Evolutionary conservation across 768 basidiomycete species (phyloP).

Genomic region (Dendrothele bispora): DNA sequence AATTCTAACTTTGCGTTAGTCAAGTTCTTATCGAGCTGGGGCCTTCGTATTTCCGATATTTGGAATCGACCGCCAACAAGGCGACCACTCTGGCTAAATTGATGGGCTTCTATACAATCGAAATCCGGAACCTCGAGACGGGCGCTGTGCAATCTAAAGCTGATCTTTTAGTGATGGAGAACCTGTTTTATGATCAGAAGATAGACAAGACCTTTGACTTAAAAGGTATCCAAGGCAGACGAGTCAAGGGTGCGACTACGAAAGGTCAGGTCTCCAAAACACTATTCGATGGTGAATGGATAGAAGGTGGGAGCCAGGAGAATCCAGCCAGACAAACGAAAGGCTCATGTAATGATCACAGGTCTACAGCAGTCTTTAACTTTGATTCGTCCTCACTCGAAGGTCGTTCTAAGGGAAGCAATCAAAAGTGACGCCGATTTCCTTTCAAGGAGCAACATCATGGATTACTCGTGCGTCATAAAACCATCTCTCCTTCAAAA

Average conservation of each 20-base stretch:
- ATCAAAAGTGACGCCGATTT: slow-evolving; percentile 73
- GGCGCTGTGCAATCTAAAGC: slow-evolving; percentile 64
- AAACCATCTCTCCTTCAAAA: background rate
- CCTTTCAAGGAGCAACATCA: slow-evolving; percentile 72
- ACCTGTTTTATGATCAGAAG: slow-evolving; percentile 72
- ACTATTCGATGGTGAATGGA: slow-evolving; percentile 83
- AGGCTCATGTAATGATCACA: slow-evolving; percentile 19
- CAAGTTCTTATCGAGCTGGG: slow-evolving; percentile 78
- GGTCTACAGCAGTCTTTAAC: slow-evolving; percentile 67
- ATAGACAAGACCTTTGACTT: slow-evolving; percentile 75
- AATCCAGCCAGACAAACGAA: too few species aligned
- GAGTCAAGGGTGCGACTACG: slow-evolving; percentile 50
- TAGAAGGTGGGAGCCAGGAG: slow-evolving; percentile 67
- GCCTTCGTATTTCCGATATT: slow-evolving; percentile 78
- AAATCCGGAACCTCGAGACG: slow-evolving; percentile 71
- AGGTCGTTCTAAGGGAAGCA: slow-evolving; percentile 68
- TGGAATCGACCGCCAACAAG: slow-evolving; percentile 65
- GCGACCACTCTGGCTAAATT: slow-evolving; percentile 77
- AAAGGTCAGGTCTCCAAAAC: slow-evolving; percentile 47
- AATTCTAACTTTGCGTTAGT: slow-evolving; percentile 35
- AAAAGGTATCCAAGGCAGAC: slow-evolving; percentile 80
- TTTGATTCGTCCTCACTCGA: slow-evolving; percentile 71
- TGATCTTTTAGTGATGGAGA: slow-evolving; percentile 85
- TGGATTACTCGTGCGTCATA: slow-evolving; percentile 77
- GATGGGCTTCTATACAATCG: slow-evolving; percentile 79